phyloP scores from a whole-genome alignment of 768 basidiomycete genomes.

The Lactarius deliciosus region DNA sequence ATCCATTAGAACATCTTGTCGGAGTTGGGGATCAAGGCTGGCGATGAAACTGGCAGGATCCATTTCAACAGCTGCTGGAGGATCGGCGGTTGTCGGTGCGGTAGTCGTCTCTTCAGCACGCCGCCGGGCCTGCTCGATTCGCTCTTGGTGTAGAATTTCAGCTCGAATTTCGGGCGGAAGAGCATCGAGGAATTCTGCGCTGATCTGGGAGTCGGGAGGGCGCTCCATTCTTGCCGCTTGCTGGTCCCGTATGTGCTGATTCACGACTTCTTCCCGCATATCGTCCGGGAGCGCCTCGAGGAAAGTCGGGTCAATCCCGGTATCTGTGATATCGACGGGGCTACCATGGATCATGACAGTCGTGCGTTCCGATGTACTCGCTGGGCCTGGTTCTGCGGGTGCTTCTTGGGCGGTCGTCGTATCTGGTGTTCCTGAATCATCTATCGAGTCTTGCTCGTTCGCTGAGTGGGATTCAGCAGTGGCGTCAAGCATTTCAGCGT shows the following conservation, averaged over 20 bases:
- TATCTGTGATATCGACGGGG: constrained; percentile 95
- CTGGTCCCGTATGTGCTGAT: constrained; percentile 94
- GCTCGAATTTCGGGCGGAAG: constrained; percentile 95
- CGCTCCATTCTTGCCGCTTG: constrained; percentile 73
- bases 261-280: constrained; percentile 97
- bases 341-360: constrained; percentile 92
- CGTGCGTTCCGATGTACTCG: constrained; percentile 57
- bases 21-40: constrained; percentile 83
- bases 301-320: constrained; percentile 97
- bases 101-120: constrained; percentile 40
- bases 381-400: constrained; percentile 35
- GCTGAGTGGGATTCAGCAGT: constrained; percentile 15
- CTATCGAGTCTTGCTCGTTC: constrained; percentile 17
- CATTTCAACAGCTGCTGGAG: constrained; percentile 52
- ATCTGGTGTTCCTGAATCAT: constrained; percentile 20
- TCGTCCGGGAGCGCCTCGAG: constrained; percentile 97
- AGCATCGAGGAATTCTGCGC: constrained; percentile 92
- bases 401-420: constrained; percentile 26
- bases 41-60: constrained; percentile 92
- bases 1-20: constrained; percentile 88
- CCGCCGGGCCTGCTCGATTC: constrained; percentile 73
- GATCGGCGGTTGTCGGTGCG: constrained; percentile 41
- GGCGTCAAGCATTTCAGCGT: constrained; percentile 55
- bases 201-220: constrained; percentile 85
- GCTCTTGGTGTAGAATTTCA: constrained; percentile 95